Base-by-base conservation (phyloP, 2,329 filamentous ascomycete genomes). In the Ascochyta koolunga region DNA sequence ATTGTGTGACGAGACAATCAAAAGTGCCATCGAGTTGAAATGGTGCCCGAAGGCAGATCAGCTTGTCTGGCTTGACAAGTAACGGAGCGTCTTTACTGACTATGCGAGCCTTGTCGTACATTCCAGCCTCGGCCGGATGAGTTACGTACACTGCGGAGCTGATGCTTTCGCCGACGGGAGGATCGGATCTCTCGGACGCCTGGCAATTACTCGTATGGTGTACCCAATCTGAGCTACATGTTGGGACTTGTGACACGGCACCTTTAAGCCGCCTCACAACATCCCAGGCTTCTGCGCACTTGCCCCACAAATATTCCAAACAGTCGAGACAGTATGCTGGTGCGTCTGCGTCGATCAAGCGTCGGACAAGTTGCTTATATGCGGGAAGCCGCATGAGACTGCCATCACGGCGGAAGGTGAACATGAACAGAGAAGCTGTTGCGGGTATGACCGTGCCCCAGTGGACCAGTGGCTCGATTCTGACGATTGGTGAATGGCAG, bases 391-490 rank as follows among this genome's bases (percentile, higher is more conserved):
- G 18, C 51, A 50, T 54, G 3, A 50, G 40, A 3, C 21, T 18
- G 6, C 51, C 45, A n/a, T 54, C 22, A 25, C 51, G 51, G 4
- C 19, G 51, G 3, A 54, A 54, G 4, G 18, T 6, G 10, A 44
- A 15, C 21, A 41, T 22, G 8, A 10, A 33, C 2, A 24, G 44
- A 25, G 19, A 39, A 16, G 15, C 21, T 5, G 11, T 24, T 1
- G 22, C 45, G 13, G 40, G 45, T 1, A 22, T 41, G 22, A 50
- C 22, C 16, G 51, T 54, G 5, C 51, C 51, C 51, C 51, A 54
- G n/a, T 54, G 40, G 8, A 54, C 24, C 2, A 54, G 36, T 24
- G 51, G 41, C 31, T 50, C 51, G 8, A 54, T n/a, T 8, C 16
- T 32, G 24, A 54, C 13, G 9, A 21, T 33, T 8, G 15, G 18